Percentiles rank a stretch among this genome's conserved stretches.
Conservation (phyloP, 140 eudicot species). For the Ambrosia hybrid region DNA sequence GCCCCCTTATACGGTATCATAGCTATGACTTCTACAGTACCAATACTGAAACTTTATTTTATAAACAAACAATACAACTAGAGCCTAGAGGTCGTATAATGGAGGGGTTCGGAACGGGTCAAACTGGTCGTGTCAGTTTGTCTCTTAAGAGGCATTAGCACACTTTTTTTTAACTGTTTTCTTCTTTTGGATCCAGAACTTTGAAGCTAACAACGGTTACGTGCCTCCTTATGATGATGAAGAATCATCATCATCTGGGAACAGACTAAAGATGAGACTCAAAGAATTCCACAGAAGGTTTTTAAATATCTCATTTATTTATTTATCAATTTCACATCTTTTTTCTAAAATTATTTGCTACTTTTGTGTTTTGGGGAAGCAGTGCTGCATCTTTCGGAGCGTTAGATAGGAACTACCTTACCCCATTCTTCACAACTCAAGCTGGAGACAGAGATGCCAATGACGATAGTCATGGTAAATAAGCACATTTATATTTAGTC, state of each 20-base stretch:
- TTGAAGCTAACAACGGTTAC: conserved; percentile 66
- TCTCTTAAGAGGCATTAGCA: background rate
- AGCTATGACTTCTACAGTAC: too few species aligned
- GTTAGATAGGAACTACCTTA: conserved; percentile 88
- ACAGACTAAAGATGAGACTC: conserved; percentile 86
- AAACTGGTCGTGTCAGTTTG: background rate
- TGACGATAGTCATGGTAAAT: conserved; percentile 71
- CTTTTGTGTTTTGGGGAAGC: conserved; percentile 31
- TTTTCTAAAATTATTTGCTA: conserved; percentile 7
- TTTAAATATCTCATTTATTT: background rate
- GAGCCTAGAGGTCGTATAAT: too few species aligned
- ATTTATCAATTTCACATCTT: conserved; percentile 1
- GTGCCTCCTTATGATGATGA: conserved; percentile 67
- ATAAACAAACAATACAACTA: too few species aligned
- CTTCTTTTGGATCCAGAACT: conserved; percentile 47
- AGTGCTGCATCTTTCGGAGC: conserved; percentile 88
- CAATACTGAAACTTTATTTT: too few species aligned
- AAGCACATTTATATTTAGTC: background rate
- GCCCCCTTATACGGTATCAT: too few species aligned
- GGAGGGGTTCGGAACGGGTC: too few species aligned
- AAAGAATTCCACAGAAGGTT: conserved; percentile 92
- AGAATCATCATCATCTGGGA: conserved; percentile 57
- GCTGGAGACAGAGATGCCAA: conserved; percentile 51
- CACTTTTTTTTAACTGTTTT: background rate
- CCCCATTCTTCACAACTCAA: conserved; percentile 95